Percentiles rank a stretch among this genome's conserved stretches.
Evolutionary conservation across 768 basidiomycete genomes (phyloP).

Genomic region (Auricularia sp.): DNA sequence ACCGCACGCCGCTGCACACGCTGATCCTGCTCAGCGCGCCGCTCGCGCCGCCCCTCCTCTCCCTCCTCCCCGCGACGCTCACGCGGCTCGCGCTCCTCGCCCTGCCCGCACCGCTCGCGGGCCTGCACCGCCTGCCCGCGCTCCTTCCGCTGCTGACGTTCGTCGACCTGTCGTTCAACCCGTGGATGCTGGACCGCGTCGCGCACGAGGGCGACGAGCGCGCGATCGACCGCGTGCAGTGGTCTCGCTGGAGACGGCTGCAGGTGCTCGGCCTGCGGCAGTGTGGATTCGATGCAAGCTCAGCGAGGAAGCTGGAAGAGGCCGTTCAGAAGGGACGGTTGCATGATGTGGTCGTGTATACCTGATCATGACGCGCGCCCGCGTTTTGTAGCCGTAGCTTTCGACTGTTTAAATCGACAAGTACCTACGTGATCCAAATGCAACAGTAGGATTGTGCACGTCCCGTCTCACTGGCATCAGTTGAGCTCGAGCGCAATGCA

Average conservation of each 20-base stretch:
- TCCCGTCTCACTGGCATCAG: too few species aligned
- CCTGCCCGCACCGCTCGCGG: slow-evolving; percentile 35
- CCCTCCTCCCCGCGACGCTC: slow-evolving; percentile 50
- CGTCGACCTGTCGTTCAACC: slow-evolving; percentile 62
- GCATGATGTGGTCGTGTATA: slow-evolving; percentile 44
- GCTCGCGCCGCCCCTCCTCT: slow-evolving; percentile 31
- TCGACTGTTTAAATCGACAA: too few species aligned
- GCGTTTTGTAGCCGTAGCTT: too few species aligned
- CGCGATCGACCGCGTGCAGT: slow-evolving; percentile 22
- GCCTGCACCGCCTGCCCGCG: slow-evolving; percentile 44
- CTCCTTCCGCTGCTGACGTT: slow-evolving; percentile 52
- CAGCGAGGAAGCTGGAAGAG: slow-evolving; percentile 23
- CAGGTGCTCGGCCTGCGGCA: slow-evolving; percentile 46
- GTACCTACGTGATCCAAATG: too few species aligned
- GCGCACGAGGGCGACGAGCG: slow-evolving; percentile 22
- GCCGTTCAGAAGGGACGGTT: slow-evolving; percentile 50
- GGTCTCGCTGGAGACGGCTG: slow-evolving; percentile 47
- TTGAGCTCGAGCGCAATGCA: too few species aligned
- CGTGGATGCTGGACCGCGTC: slow-evolving; percentile 38
- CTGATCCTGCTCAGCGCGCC: slow-evolving; percentile 43
- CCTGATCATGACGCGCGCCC: slow-evolving; percentile 14
- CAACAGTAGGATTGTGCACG: too few species aligned
- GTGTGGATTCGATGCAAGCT: slow-evolving; percentile 36
- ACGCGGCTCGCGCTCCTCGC: slow-evolving; percentile 54
- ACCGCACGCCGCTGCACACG: slow-evolving; percentile 30